Conservation (phyloP, 2,329 filamentous ascomycete genomes). For the Eutypa lata region DNA sequence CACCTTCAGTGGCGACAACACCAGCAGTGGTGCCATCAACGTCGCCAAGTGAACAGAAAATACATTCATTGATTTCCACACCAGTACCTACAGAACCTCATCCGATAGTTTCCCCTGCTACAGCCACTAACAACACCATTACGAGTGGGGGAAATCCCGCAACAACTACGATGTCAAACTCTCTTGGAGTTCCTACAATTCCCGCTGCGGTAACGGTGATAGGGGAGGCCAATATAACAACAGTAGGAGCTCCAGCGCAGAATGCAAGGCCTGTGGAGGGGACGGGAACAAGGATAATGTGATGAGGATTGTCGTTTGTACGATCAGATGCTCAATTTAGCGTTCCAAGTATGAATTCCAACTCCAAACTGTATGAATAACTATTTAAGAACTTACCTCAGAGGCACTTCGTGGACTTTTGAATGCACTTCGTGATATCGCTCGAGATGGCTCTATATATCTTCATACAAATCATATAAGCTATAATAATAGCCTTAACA, state of each 20-base stretch:
- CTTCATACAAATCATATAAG: too few relatives aligned
- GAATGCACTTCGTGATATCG: too few relatives aligned
- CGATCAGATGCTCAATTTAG: slow-evolving; percentile 10
- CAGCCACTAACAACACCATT: background rate
- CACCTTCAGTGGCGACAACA: background rate
- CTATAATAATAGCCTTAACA: too few relatives aligned
- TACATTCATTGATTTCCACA: background rate
- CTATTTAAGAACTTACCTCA: too few relatives aligned
- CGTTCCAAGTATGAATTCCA: too few relatives aligned
- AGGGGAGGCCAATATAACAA: too few relatives aligned
- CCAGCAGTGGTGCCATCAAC: background rate
- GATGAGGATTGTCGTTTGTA: slow-evolving; percentile 24
- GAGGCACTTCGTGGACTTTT: too few relatives aligned
- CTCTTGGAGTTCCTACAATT: background rate
- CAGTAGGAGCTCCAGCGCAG: slow-evolving; percentile 2
- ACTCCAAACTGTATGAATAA: too few relatives aligned
- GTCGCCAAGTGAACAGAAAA: background rate
- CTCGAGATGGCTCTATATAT: too few relatives aligned
- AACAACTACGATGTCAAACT: background rate
- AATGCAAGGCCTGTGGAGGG: slow-evolving; percentile 3
- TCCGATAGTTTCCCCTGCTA: background rate
- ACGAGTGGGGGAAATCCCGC: background rate
- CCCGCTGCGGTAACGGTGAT: background rate
- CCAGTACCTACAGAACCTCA: background rate
- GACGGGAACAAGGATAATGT: slow-evolving; percentile 7